These are phyloP conservation scores for Prunus mume DNA, from an alignment of 306 rosid genomes.

Conservation along the genomic window DNA sequence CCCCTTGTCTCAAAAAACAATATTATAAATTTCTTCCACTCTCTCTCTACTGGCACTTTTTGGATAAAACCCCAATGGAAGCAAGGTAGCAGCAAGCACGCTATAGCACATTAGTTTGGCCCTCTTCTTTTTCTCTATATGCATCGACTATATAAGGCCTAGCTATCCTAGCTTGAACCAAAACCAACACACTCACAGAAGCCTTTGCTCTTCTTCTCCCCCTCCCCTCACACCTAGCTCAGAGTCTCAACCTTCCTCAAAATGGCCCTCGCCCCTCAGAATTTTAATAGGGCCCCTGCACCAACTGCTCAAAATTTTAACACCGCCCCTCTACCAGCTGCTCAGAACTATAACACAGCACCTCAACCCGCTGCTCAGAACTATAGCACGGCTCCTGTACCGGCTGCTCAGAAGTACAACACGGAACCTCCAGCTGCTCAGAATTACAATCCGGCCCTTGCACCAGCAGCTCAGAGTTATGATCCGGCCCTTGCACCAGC, in stretches of 20 bases:
- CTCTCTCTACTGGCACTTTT: slow-evolving; percentile 9
- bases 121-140: background rate
- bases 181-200: background rate
- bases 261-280: slow-evolving; percentile 12
- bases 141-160: slow-evolving; percentile 11
- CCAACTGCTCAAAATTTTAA: background rate
- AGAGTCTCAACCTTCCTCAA: background rate
- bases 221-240: background rate
- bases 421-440: background rate
- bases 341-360: background rate
- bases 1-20: slow-evolving; percentile 25
- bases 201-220: background rate
- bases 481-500: background rate
- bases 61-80: slow-evolving; percentile 37
- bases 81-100: slow-evolving; percentile 45
- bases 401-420: background rate
- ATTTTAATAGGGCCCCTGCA: background rate
- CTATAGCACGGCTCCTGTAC: background rate
- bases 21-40: slow-evolving; percentile 2
- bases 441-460: background rate
- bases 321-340: background rate
- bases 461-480: background rate
- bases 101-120: slow-evolving; percentile 1
- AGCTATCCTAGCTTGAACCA: background rate
- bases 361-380: background rate